Base-by-base conservation (phyloP, 495 filamentous ascomycete genomes). In the Xanthoparmelia taractica region DNA sequence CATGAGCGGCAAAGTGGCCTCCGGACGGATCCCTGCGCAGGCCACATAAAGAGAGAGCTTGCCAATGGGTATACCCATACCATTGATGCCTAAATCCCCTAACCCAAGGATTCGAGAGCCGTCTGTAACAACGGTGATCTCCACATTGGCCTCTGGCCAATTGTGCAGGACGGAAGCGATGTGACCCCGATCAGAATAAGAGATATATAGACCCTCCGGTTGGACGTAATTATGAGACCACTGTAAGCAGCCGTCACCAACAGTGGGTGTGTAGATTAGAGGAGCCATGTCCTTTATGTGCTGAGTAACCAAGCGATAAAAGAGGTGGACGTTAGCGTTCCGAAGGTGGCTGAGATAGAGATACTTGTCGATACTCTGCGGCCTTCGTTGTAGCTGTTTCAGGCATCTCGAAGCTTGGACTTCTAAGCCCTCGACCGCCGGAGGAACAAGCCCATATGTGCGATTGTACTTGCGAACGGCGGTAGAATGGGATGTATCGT, bases 91-190 rank as follows among this genome's bases (percentile, higher is more conserved):
- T 65, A 98, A 85, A 76, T 98, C 94, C 58, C 94, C 94, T 38
- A 98, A 83, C 61, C 94, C 94, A 62, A 98, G 84, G 74, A 98
- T 98, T 61, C 94, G 87, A 65, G 92, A 96, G 58, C 94, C 94
- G 77, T 98, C 94, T 52, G 94, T 98, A 65, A 98, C 90, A 71
- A 95, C 92, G 70, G 91, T 93, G 72, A 98, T 98, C 74, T 96
- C 92, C 27, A 94, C 91, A 63, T 91, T 84, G 27, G 78, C 78
- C 71, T 92, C 85, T 31, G 90, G 91, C 92, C 92, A 96, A 73
- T 96, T 96, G 73, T 85, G 78, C 65, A 96, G 85, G 67, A 96
- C 90, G 11, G 87, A 85, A 58, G 82, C 80, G 63, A 96, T 85
- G 61, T 92, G 89, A 63, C 90, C 90, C 23, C 86, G 83, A 77